Percentiles rank a stretch among this genome's conserved stretches.
These are phyloP conservation scores for Pecoramyces ruminantium DNA, from an alignment of 192 early-diverging fungal species.

Conservation along the genomic window DNA sequence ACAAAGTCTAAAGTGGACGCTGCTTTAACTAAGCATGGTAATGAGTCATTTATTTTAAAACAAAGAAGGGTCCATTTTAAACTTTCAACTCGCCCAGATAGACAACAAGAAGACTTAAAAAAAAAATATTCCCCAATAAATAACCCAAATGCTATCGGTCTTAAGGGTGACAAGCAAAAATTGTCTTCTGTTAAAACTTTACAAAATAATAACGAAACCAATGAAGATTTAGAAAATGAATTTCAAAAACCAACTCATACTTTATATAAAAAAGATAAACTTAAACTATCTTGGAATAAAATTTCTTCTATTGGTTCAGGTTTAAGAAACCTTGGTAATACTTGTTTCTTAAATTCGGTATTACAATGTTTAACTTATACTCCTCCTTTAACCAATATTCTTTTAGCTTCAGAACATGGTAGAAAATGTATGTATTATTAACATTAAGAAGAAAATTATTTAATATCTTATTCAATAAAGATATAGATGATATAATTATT, in stretches of 20 bases:
- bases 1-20: not conserved
- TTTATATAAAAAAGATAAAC: conserved; percentile 36
- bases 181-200: not conserved
- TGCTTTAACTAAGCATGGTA: not conserved
- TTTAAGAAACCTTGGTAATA: conserved; percentile 53
- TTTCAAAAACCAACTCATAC: conserved; percentile 35
- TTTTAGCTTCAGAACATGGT: conserved; percentile 40
- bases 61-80: conserved; percentile 40
- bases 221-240: conserved; percentile 16
- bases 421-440: conserved; percentile 42
- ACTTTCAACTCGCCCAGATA: conserved; percentile 30
- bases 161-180: not conserved
- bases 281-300: conserved; percentile 31
- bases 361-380: conserved; percentile 65
- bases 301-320: conserved; percentile 45
- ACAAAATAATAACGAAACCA: not conserved
- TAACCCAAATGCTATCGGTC: conserved; percentile 5
- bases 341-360: conserved; percentile 66
- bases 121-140: conserved; percentile 50
- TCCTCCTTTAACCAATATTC: conserved; percentile 47
- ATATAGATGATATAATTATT: no score
- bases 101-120: conserved; percentile 37
- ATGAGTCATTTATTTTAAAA: not conserved
- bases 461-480: no score
- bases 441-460: no score